A percentile compares a stretch with the other conserved stretches of the same genome.
phyloP scores from a whole-genome alignment of 176 grass and related monocot species.

The Triticum turgidum region DNA sequence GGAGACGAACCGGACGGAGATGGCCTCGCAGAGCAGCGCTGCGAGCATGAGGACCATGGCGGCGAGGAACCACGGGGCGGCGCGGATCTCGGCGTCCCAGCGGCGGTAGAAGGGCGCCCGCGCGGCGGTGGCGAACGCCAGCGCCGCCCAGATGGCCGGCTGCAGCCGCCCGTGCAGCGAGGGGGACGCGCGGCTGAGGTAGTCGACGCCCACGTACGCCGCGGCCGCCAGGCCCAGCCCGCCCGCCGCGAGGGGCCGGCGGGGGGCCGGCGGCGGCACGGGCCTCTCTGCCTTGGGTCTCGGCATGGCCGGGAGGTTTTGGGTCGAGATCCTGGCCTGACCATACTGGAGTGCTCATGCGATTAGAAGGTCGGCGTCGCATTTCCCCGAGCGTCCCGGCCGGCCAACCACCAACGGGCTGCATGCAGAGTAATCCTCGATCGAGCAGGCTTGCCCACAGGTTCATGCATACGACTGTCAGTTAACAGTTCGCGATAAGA shows the following conservation, averaged over 20 bases:
- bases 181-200: slow-evolving; percentile 52
- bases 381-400: not conserved
- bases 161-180: slow-evolving; percentile 61
- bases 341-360: not conserved
- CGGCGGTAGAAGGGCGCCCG: slow-evolving; percentile 73
- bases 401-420: too few relatives aligned
- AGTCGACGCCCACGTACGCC: slow-evolving; percentile 68
- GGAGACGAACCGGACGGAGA: slow-evolving; percentile 83
- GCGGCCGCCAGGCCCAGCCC: slow-evolving; percentile 49
- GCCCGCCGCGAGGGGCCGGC: slow-evolving; percentile 5
- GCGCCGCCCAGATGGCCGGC: slow-evolving; percentile 70
- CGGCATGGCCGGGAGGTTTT: slow-evolving; percentile 18
- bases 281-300: slow-evolving; percentile 18
- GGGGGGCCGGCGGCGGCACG: slow-evolving; percentile 11
- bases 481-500: too few relatives aligned
- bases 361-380: not conserved
- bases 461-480: too few relatives aligned
- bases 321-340: not conserved
- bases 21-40: slow-evolving; percentile 65
- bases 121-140: slow-evolving; percentile 53
- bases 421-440: not conserved
- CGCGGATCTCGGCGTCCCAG: slow-evolving; percentile 74
- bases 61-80: slow-evolving; percentile 64
- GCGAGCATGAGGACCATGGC: slow-evolving; percentile 70
- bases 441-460: too few relatives aligned